phyloP scores from a whole-genome alignment of 169 alveolate genomes.

The Babesia bovis region DNA sequence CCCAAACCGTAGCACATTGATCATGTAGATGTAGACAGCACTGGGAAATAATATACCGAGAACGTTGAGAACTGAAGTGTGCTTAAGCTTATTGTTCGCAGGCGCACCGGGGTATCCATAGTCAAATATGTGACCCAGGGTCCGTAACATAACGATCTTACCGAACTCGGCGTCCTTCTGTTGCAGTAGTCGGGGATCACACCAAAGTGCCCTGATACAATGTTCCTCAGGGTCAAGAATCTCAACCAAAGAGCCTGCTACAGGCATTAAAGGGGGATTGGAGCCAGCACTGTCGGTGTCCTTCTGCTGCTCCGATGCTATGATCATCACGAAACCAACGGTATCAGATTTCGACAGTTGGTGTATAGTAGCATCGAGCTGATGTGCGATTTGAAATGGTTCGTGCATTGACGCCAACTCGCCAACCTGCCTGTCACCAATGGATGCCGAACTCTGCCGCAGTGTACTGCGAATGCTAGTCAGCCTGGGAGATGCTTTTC shows the following conservation, averaged over 20 bases:
- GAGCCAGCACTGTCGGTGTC: neutral
- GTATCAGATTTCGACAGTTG: conserved; percentile 29
- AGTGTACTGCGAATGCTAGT: conserved; percentile 12
- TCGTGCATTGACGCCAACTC: conserved; percentile 33
- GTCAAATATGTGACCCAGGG: conserved; percentile 61
- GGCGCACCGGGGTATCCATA: conserved; percentile 57
- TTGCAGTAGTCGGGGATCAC: conserved; percentile 61
- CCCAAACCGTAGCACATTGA: conserved; percentile 64
- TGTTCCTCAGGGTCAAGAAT: conserved; percentile 67
- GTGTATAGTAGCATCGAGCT: neutral
- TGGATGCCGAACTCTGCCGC: conserved; percentile 15
- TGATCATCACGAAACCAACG: conserved; percentile 58
- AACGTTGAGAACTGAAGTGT: conserved; percentile 53
- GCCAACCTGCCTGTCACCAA: conserved; percentile 4
- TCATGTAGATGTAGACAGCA: conserved; percentile 41
- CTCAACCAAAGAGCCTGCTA: conserved; percentile 65
- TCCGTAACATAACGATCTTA: conserved; percentile 37
- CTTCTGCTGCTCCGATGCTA: conserved; percentile 17
- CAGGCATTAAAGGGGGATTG: too few species aligned
- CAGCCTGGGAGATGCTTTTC: neutral
- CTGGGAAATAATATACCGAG: conserved; percentile 61
- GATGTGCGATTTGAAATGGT: conserved; percentile 2
- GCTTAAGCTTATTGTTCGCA: conserved; percentile 55
- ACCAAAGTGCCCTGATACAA: conserved; percentile 59
- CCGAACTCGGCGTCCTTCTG: conserved; percentile 50